A percentile compares a stretch with the other conserved stretches of the same genome.
phyloP scores from a whole-genome alignment of 495 filamentous ascomycete genomes.

The Letharia columbiana region DNA sequence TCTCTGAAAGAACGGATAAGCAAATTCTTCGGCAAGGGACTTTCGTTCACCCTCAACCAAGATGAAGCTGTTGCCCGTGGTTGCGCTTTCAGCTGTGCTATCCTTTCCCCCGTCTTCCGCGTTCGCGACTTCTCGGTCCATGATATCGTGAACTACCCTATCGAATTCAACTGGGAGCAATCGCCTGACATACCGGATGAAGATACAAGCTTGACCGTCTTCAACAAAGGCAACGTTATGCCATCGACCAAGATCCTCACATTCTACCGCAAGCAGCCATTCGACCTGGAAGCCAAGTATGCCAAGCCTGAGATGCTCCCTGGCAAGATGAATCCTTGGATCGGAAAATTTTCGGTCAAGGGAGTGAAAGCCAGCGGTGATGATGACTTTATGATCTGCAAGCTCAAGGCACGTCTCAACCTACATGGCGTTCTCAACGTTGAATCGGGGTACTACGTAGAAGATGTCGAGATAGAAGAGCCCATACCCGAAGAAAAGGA shows the following conservation, averaged over 20 bases:
- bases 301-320: conserved; percentile 80
- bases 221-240: conserved; percentile 95
- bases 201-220: conserved; percentile 94
- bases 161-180: conserved; percentile 99
- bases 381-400: conserved; percentile 98
- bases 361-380: conserved; percentile 76
- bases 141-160: conserved; percentile 95
- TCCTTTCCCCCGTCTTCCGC: conserved; percentile 95
- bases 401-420: conserved; percentile 96
- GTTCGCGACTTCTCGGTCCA: conserved; percentile 96
- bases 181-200: conserved; percentile 97
- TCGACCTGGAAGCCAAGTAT: conserved; percentile 93
- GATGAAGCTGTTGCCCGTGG: conserved; percentile 96
- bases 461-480: conserved; percentile 97
- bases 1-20: conserved; percentile 83
- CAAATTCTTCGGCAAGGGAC: conserved; percentile 79
- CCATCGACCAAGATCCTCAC: conserved; percentile 99
- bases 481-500: conserved; percentile 57
- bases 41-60: conserved; percentile 97
- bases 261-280: conserved; percentile 96
- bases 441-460: conserved; percentile 94
- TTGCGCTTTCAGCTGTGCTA: conserved; percentile 96
- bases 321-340: conserved; percentile 87
- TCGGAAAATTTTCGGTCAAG: conserved; percentile 93
- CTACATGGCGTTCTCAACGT: conserved; percentile 94